Conservation (phyloP, 75 land plant genomes). For the Gnetum montanum region DNA sequence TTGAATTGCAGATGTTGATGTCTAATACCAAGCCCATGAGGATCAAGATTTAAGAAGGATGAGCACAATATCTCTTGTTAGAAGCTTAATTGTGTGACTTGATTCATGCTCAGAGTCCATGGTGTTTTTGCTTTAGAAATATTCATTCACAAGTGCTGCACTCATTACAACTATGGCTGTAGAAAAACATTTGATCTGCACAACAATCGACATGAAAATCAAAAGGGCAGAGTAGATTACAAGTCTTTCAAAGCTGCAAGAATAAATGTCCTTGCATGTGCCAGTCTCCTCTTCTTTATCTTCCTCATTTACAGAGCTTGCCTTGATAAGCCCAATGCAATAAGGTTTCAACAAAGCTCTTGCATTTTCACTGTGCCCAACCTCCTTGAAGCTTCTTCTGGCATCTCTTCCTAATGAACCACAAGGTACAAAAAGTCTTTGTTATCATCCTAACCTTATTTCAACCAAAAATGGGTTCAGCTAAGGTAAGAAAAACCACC, state of each 20-base stretch:
- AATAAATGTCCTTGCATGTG: neutral
- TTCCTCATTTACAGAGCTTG: neutral
- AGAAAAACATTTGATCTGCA: conserved; percentile 3
- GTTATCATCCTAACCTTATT: neutral
- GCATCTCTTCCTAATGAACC: conserved; percentile 31
- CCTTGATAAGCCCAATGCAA: conserved; percentile 13
- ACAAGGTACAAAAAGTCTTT: too few relatives aligned
- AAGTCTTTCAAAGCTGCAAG: conserved; percentile 4
- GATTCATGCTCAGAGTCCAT: too few relatives aligned
- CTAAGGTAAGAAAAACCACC: too few relatives aligned
- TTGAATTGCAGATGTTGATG: too few relatives aligned
- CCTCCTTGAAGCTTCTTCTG: conserved; percentile 19
- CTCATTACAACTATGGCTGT: conserved; percentile 3
- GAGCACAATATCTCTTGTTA: too few relatives aligned
- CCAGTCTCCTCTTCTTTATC: neutral
- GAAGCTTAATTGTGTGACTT: too few relatives aligned
- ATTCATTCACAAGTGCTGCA: conserved; percentile 9
- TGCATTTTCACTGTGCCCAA: conserved; percentile 22
- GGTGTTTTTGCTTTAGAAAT: too few relatives aligned
- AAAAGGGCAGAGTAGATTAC: conserved; percentile 4
- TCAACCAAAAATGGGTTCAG: too few relatives aligned
- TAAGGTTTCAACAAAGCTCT: conserved; percentile 16
- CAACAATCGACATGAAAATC: conserved; percentile 3
- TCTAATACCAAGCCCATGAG: too few relatives aligned
- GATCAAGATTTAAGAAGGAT: too few relatives aligned